phyloP scores from a whole-genome alignment of 768 basidiomycete species.

The Pisolithus orientalis region DNA sequence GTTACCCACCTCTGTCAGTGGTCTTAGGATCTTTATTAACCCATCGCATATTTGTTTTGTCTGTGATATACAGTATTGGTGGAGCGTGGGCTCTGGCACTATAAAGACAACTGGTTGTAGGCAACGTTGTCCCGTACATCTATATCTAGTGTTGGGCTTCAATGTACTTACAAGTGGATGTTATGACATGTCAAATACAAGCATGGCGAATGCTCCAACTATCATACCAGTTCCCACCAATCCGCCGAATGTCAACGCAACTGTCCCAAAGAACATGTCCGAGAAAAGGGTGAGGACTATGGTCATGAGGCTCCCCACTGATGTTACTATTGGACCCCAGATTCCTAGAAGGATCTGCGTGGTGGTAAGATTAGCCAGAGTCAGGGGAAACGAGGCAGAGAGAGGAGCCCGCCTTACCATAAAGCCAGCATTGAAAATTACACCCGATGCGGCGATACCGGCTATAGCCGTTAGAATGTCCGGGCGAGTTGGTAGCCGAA shows the following conservation, averaged over 20 bases:
- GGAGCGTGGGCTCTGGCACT: slow-evolving; percentile 7
- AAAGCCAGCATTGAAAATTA: slow-evolving; percentile 78
- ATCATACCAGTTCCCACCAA: slow-evolving; percentile 74
- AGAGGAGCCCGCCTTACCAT: slow-evolving; percentile 49
- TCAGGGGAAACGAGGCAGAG: not conserved
- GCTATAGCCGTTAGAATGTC: slow-evolving; percentile 45
- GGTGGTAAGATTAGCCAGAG: not conserved
- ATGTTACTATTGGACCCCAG: slow-evolving; percentile 85
- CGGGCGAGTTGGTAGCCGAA: slow-evolving; percentile 53
- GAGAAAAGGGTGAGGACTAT: slow-evolving; percentile 83
- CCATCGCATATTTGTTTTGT: slow-evolving; percentile 29
- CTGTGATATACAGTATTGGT: slow-evolving; percentile 38
- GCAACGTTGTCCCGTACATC: no score
- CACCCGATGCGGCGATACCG: slow-evolving; percentile 65
- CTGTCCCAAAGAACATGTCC: slow-evolving; percentile 68
- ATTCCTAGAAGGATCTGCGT: slow-evolving; percentile 68
- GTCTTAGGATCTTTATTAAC: slow-evolving; percentile 26
- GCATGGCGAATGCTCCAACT: slow-evolving; percentile 73
- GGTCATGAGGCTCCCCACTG: slow-evolving; percentile 90
- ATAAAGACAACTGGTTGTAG: no score
- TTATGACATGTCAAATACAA: slow-evolving; percentile 65
- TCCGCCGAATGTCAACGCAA: slow-evolving; percentile 64
- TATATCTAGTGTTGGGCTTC: not conserved
- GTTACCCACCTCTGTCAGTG: slow-evolving; percentile 13
- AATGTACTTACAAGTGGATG: not conserved